phyloP scores from a whole-genome alignment of 305 asterid genomes.

The Fraxinus velutina region DNA sequence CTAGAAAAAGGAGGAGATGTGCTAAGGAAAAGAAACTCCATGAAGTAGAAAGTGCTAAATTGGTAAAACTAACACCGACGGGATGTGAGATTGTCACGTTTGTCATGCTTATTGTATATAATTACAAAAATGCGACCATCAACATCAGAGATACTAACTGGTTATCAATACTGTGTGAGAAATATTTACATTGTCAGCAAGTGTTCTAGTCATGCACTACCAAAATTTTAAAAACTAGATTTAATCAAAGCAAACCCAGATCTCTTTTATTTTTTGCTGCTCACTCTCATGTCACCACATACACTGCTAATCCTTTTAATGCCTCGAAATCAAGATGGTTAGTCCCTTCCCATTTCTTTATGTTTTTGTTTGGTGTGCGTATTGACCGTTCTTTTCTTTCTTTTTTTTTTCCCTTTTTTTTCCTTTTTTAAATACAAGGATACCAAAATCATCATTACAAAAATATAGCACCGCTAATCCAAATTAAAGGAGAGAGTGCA shows the following conservation, averaged over 20 bases:
- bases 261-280: background rate
- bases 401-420: background rate
- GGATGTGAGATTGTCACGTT: background rate
- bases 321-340: background rate
- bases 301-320: background rate
- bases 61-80: background rate
- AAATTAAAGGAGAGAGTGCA: background rate
- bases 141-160: background rate
- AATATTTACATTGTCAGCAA: background rate
- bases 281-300: background rate
- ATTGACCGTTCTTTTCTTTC: background rate
- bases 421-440: background rate
- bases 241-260: background rate
- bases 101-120: background rate
- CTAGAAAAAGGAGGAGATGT: slow-evolving; percentile 2
- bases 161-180: background rate
- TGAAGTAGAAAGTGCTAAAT: background rate
- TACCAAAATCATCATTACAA: background rate
- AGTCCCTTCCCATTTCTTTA: background rate
- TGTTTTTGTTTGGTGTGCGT: background rate
- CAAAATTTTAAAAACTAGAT: background rate
- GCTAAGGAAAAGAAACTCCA: slow-evolving; percentile 1
- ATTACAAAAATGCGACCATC: background rate
- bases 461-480: background rate
- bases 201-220: background rate